Base-by-base conservation (phyloP, 163 green algal genomes). In the Scenedesmus sp. region DNA sequence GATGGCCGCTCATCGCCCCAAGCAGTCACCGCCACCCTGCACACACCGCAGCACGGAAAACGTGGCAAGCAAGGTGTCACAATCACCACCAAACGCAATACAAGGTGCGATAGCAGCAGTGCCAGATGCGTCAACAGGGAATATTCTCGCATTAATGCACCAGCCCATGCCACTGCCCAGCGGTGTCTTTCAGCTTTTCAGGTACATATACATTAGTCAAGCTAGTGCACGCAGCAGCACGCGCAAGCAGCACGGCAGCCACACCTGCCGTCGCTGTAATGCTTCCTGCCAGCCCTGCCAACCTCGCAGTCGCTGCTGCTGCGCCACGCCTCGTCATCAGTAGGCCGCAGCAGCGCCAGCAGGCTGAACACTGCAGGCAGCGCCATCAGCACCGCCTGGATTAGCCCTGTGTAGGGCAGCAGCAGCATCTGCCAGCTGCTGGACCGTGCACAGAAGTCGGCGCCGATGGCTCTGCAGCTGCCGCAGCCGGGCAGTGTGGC, bases 321-420 rank as follows among this genome's bases (percentile, higher is more conserved):
- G 8, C 83, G 34, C 46, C 20, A 1, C 4, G 85, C 54, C 46
- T 56, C 34, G 57, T 73, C 66, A 54, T 57, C 57, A 12, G 62
- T 12, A 23, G 26, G 26, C 9, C 12, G 84, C 73, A 85, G 56
- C 87, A 91, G 87, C 8, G 62, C 57, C 74, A 76, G 56, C 77
- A 91, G 77, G 73, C 87, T 91, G 55, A 91, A 79, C 55, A 85
- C 73, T 16, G 73, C 87, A 85, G 87, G 87, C 23, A 91, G 54
- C 20, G 67, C 87, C 76, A 91, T 46, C 23, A 91, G 73, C 73
- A 86, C 70, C 3, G 87, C 87, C 73, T 91, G 56, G 34, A 91
- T 85, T 10, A 84, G 54, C n/a, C 87, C 87, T 20, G 87, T 86
- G 73, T 91, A 91, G 8, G 87, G 87, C 73, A 91, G 73, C 87